Conservation (phyloP, 805 yeast species). For the Ogataea parapolymorpha region DNA sequence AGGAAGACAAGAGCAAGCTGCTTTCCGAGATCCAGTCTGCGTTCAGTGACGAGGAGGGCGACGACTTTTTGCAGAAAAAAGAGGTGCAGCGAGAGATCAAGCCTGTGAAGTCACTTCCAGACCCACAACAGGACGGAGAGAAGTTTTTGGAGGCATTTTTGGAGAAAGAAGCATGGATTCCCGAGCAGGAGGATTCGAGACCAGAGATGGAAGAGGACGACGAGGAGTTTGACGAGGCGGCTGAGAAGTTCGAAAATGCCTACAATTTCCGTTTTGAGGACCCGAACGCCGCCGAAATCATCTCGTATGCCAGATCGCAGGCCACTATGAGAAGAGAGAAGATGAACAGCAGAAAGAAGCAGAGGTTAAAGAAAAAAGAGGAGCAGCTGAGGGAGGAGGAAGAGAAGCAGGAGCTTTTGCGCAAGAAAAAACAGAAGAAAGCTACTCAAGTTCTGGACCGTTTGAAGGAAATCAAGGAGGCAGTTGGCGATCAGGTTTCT, state of each 20-base stretch:
- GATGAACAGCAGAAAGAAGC: slow-evolving; percentile 71
- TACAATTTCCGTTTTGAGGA: slow-evolving; percentile 95
- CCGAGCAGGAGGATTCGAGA: slow-evolving; percentile 55
- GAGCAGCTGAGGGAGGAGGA: slow-evolving; percentile 48
- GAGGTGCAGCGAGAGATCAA: slow-evolving; percentile 24
- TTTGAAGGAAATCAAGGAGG: slow-evolving; percentile 58
- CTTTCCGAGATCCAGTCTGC: slow-evolving; percentile 74
- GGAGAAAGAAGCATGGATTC: slow-evolving; percentile 85
- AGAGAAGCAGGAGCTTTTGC: slow-evolving; percentile 57
- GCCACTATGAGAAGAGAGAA: slow-evolving; percentile 85
- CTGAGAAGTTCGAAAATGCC: slow-evolving; percentile 85
- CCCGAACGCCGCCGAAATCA: slow-evolving; percentile 83
- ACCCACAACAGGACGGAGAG: slow-evolving; percentile 61
- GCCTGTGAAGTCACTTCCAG: slow-evolving; percentile 47
- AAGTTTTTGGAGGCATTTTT: slow-evolving; percentile 73
- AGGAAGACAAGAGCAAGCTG: slow-evolving; percentile 70
- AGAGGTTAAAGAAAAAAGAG: slow-evolving; percentile 68
- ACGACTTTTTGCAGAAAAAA: slow-evolving; percentile 58
- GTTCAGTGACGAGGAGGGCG: slow-evolving; percentile 46
- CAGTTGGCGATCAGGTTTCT: slow-evolving; percentile 60
- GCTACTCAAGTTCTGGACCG: slow-evolving; percentile 75
- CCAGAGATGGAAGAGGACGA: slow-evolving; percentile 57
- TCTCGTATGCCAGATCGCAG: slow-evolving; percentile 91
- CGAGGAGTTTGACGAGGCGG: slow-evolving; percentile 88
- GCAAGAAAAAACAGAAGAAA: slow-evolving; percentile 71